Percentiles rank a stretch among this genome's conserved stretches.
Evolutionary conservation across 2,329 filamentous ascomycete species (phyloP).

Genomic region (Pseudogymnoascus sp.): DNA sequence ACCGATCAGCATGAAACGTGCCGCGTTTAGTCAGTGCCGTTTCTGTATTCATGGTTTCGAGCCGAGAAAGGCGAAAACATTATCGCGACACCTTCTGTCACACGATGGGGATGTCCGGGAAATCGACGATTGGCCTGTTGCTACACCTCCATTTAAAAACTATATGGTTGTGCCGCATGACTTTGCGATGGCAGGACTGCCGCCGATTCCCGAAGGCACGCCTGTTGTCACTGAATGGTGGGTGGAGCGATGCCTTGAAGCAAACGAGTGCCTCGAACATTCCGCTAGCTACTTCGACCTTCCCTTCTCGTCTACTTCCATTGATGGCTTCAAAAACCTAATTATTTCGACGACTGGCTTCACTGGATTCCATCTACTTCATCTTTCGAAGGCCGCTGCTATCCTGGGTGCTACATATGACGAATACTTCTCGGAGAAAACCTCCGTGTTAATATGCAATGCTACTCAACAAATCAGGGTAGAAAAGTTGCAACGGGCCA

Average conservation of each 20-base stretch:
- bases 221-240: constrained; percentile 79
- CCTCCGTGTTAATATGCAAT: constrained; percentile 72
- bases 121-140: constrained; percentile 17
- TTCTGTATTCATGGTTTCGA: constrained; percentile 38
- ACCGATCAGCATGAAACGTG: constrained; percentile 11
- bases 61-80: constrained; percentile 30
- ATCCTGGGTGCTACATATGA: constrained; percentile 76
- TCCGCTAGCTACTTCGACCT: constrained; percentile 63
- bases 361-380: constrained; percentile 72
- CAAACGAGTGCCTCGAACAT: constrained; percentile 63
- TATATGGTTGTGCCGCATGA: constrained; percentile 39
- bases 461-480: constrained; percentile 45
- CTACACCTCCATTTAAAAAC: background rate
- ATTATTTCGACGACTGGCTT: constrained; percentile 77
- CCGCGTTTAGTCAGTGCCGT: constrained; percentile 34
- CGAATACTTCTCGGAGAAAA: constrained; percentile 62
- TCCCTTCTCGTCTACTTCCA: constrained; percentile 64
- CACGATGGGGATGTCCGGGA: constrained; percentile 27
- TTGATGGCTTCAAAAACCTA: constrained; percentile 61
- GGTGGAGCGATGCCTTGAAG: constrained; percentile 79
- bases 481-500: constrained; percentile 73
- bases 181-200: constrained; percentile 28
- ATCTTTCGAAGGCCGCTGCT: constrained; percentile 67
- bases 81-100: constrained; percentile 29
- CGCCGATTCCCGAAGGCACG: constrained; percentile 24